Evolutionary conservation across 176 grass and related monocot genomes (phyloP).

Genomic region (Areca catechu): DNA sequence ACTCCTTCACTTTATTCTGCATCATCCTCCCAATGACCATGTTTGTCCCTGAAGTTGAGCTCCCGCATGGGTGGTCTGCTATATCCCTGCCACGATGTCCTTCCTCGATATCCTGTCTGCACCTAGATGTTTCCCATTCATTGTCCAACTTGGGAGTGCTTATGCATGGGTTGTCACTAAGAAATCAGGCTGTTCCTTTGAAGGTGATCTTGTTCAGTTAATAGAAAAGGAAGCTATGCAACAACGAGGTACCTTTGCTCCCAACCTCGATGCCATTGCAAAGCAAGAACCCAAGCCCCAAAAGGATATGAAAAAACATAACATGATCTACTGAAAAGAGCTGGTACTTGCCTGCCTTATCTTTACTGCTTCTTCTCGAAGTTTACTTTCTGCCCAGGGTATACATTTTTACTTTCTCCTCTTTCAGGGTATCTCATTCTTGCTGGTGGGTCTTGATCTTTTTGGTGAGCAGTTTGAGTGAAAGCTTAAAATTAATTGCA

Average conservation of each 20-base stretch:
- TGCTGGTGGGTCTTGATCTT: constrained; percentile 92
- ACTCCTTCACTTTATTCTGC: constrained; percentile 98
- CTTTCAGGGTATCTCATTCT: constrained; percentile 95
- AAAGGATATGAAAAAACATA: constrained; percentile 84
- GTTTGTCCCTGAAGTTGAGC: constrained; percentile 96
- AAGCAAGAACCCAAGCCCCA: constrained; percentile 25
- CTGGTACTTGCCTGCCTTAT: constrained; percentile 74
- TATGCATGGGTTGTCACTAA: constrained; percentile 98
- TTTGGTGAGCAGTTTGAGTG: constrained; percentile 93
- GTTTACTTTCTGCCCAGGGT: constrained; percentile 86
- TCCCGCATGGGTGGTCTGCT: constrained; percentile 97
- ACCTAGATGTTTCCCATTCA: constrained; percentile 75
- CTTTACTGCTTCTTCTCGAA: constrained; percentile 67
- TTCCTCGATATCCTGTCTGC: constrained; percentile 83
- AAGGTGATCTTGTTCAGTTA: constrained; percentile 68
- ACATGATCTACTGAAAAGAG: constrained; percentile 95
- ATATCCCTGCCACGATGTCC: constrained; percentile 73
- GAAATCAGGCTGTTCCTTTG: constrained; percentile 81
- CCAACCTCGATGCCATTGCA: constrained; percentile 39
- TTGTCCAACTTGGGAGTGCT: constrained; percentile 85
- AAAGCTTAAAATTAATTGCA: neutral
- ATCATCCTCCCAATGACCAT: constrained; percentile 98
- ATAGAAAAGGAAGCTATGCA: constrained; percentile 35
- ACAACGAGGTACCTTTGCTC: constrained; percentile 35
- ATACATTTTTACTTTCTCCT: constrained; percentile 99